These are phyloP conservation scores for Mucor piriformis DNA, from an alignment of 371 early-diverging fungal species.

Conservation along the genomic window DNA sequence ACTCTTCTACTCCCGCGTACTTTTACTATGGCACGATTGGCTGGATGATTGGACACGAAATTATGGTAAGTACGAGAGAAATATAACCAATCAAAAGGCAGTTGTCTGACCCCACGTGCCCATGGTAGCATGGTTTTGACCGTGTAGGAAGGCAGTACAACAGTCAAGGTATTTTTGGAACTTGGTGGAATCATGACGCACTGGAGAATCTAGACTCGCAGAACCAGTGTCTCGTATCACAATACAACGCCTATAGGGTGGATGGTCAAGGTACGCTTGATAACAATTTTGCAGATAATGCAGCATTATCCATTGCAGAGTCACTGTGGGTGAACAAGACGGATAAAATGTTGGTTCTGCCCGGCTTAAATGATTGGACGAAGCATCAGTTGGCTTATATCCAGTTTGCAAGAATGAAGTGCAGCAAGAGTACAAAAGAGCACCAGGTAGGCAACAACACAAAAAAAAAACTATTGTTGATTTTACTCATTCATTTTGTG, in stretches of 20 bases:
- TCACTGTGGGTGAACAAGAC: background rate
- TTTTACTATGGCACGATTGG: slow-evolving; percentile 62
- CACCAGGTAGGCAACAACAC: slow-evolving; percentile 39
- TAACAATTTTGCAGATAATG: slow-evolving; percentile 76
- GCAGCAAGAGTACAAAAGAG: slow-evolving; percentile 52
- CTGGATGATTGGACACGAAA: slow-evolving; percentile 61
- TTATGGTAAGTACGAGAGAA: slow-evolving; percentile 44
- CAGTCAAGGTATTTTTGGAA: slow-evolving; percentile 35
- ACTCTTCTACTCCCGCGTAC: slow-evolving; percentile 50
- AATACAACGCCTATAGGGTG: slow-evolving; percentile 47
- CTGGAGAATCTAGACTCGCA: slow-evolving; percentile 50
- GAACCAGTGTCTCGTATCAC: slow-evolving; percentile 59
- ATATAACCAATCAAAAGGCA: slow-evolving; percentile 14
- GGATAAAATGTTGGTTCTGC: slow-evolving; percentile 6
- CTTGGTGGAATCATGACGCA: slow-evolving; percentile 71
- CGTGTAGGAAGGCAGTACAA: slow-evolving; percentile 60
- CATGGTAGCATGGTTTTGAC: slow-evolving; percentile 58
- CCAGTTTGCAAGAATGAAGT: slow-evolving; percentile 60
- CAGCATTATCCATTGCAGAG: slow-evolving; percentile 40
- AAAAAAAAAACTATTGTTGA: background rate
- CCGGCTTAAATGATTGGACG: slow-evolving; percentile 55
- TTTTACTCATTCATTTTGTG: background rate
- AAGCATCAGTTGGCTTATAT: slow-evolving; percentile 64
- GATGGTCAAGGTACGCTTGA: slow-evolving; percentile 67
- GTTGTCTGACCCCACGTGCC: slow-evolving; percentile 22